These are phyloP conservation scores for Cyclotella distinguenda DNA, from an alignment of 108 stramenopile species.

Conservation along the genomic window DNA sequence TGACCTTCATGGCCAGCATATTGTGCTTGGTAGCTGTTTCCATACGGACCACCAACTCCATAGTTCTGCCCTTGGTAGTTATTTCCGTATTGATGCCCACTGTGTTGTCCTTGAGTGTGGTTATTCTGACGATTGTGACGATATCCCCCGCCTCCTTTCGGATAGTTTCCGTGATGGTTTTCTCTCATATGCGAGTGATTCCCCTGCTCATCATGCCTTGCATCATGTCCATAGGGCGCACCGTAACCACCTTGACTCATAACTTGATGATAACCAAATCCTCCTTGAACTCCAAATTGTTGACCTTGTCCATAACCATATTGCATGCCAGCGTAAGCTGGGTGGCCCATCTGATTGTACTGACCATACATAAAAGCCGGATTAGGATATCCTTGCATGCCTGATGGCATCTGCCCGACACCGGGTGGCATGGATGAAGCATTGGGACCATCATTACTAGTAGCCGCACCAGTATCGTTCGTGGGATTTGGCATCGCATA, in stretches of 20 bases:
- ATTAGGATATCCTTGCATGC: constrained; percentile 62
- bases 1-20: constrained; percentile 19
- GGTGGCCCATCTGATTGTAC: constrained; percentile 71
- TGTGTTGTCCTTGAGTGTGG: constrained; percentile 43
- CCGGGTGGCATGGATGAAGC: constrained; percentile 69
- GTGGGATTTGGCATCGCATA: constrained; percentile 47
- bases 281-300: constrained; percentile 60
- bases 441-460: constrained; percentile 33
- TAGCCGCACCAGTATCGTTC: constrained; percentile 30
- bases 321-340: constrained; percentile 56
- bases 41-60: constrained; percentile 33
- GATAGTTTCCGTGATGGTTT: constrained; percentile 59
- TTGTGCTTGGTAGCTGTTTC: constrained; percentile 55
- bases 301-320: constrained; percentile 74
- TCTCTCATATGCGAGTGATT: constrained; percentile 53
- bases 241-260: constrained; percentile 82
- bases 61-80: constrained; percentile 11
- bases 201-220: constrained; percentile 56
- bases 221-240: constrained; percentile 53
- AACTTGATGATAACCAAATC: constrained; percentile 69
- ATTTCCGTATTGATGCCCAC: constrained; percentile 20
- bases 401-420: constrained; percentile 51
- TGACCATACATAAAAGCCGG: constrained; percentile 72
- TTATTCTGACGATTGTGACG: constrained; percentile 68
- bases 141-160: constrained; percentile 65